These are phyloP conservation scores for Stemphylium vesicarium DNA, from an alignment of 2,329 filamentous ascomycete genomes.

Conservation along the genomic window DNA sequence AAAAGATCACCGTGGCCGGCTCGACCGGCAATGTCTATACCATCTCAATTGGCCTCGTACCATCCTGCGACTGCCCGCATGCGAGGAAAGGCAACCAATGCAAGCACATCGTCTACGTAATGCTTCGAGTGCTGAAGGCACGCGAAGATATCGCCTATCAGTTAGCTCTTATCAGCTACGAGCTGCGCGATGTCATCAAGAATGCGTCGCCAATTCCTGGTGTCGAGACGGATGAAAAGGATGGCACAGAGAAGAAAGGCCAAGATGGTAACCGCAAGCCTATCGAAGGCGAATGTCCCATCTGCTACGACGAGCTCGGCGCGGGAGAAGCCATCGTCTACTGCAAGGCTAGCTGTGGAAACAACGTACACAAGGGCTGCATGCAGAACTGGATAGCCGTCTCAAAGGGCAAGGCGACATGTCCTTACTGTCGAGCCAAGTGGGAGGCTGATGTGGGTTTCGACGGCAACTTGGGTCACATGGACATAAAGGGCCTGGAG, in stretches of 20 bases:
- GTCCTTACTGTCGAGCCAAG: slow-evolving; percentile 65
- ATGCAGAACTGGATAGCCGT: slow-evolving; percentile 60
- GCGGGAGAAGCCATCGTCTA: slow-evolving; percentile 52
- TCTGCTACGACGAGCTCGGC: slow-evolving; percentile 55
- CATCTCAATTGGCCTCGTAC: slow-evolving; percentile 59
- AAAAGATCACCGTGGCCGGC: slow-evolving; percentile 64
- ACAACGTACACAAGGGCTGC: slow-evolving; percentile 66
- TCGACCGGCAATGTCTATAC: slow-evolving; percentile 68
- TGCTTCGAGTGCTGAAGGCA: slow-evolving; percentile 64
- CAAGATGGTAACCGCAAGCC: slow-evolving; percentile 61
- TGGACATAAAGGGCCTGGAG: slow-evolving; percentile 53
- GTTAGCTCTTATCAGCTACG: slow-evolving; percentile 63
- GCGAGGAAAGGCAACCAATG: slow-evolving; percentile 63
- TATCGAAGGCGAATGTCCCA: slow-evolving; percentile 67
- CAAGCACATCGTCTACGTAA: slow-evolving; percentile 69
- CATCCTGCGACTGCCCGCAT: slow-evolving; percentile 64
- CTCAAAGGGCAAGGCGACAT: slow-evolving; percentile 55
- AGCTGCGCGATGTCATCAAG: slow-evolving; percentile 63
- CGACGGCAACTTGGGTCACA: slow-evolving; percentile 46
- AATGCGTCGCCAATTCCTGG: slow-evolving; percentile 59
- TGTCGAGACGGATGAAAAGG: slow-evolving; percentile 40
- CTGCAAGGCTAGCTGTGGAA: slow-evolving; percentile 67
- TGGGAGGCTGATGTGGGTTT: slow-evolving; percentile 59
- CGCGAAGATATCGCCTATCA: slow-evolving; percentile 64
- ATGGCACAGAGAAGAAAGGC: slow-evolving; percentile 28